Conservation (phyloP, 2,329 filamentous ascomycete species). For the Dothideomycetidae sp. region DNA sequence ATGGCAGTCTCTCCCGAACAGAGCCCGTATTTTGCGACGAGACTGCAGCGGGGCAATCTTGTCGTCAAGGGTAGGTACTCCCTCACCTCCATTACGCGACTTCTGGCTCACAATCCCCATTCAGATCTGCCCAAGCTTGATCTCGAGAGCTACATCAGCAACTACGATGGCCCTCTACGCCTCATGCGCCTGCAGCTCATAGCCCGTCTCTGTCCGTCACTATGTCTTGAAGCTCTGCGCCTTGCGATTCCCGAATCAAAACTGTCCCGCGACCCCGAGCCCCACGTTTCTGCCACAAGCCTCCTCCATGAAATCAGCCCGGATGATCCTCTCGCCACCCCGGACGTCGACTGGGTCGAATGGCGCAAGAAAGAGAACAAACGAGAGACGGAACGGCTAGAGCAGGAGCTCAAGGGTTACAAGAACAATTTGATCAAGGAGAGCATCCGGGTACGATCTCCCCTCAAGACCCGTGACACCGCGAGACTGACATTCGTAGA, state of each 20-base stretch:
- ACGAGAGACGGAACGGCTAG: constrained; percentile 58
- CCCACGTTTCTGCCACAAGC: constrained; percentile 57
- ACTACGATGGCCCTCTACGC: constrained; percentile 71
- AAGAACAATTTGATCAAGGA: constrained; percentile 97
- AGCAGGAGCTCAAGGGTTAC: constrained; percentile 76
- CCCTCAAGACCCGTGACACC: background rate
- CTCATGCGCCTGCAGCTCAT: constrained; percentile 72
- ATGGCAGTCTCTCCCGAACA: constrained; percentile 12
- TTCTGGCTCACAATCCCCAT: too few species aligned
- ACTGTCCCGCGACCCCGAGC: constrained; percentile 53
- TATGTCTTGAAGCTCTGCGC: constrained; percentile 69
- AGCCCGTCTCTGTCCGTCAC: constrained; percentile 58
- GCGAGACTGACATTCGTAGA: constrained; percentile 41
- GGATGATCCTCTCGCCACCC: constrained; percentile 49
- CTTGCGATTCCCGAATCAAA: constrained; percentile 65
- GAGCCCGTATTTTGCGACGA: constrained; percentile 9
- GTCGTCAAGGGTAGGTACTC: constrained; percentile 8
- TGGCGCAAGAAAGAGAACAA: constrained; percentile 51
- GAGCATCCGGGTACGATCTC: constrained; percentile 59
- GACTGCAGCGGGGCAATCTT: constrained; percentile 10
- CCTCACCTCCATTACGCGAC: too few species aligned
- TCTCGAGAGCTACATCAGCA: constrained; percentile 76
- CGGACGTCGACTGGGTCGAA: constrained; percentile 64
- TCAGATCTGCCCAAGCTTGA: constrained; percentile 42
- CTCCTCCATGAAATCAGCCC: constrained; percentile 50